Conservation (phyloP, 2,329 filamentous ascomycete species). For the Nothophaeocryptopus gaeumannii region DNA sequence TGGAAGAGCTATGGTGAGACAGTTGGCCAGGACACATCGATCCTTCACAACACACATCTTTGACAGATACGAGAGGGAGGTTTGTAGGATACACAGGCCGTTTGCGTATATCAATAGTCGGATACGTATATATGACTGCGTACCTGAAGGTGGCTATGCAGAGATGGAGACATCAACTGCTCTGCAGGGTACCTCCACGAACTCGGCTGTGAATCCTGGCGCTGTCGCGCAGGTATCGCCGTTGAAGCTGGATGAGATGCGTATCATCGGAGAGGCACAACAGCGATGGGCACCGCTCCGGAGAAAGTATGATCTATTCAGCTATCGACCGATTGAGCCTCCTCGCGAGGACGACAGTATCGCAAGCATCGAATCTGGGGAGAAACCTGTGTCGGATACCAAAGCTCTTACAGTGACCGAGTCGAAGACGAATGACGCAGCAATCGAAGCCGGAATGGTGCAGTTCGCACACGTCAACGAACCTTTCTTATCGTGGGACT, state of each 20-base stretch:
- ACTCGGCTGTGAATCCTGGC: conserved; percentile 43
- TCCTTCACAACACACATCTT: conserved; percentile 66
- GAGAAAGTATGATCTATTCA: conserved; percentile 64
- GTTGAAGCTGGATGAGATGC: conserved; percentile 56
- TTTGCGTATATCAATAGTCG: conserved; percentile 63
- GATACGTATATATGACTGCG: conserved; percentile 56
- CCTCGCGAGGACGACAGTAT: conserved; percentile 38
- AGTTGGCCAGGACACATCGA: conserved; percentile 61
- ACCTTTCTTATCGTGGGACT: conserved; percentile 64
- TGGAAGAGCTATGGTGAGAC: conserved; percentile 55
- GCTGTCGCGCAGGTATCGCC: conserved; percentile 52
- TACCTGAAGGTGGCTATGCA: conserved; percentile 40
- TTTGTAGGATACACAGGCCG: conserved; percentile 61
- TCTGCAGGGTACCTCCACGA: conserved; percentile 45
- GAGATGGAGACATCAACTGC: conserved; percentile 35
- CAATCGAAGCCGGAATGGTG: conserved; percentile 47
- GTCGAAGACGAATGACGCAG: conserved; percentile 41
- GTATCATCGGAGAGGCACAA: conserved; percentile 61
- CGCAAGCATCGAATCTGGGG: conserved; percentile 36
- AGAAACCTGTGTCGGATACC: conserved; percentile 43
- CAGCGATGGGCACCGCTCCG: conserved; percentile 62
- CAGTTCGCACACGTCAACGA: conserved; percentile 64
- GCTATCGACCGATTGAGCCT: conserved; percentile 45
- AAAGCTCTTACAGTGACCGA: conserved; percentile 49
- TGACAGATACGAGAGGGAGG: conserved; percentile 58